Conservation (phyloP, 768 basidiomycete genomes). For the Terana coerulea region DNA sequence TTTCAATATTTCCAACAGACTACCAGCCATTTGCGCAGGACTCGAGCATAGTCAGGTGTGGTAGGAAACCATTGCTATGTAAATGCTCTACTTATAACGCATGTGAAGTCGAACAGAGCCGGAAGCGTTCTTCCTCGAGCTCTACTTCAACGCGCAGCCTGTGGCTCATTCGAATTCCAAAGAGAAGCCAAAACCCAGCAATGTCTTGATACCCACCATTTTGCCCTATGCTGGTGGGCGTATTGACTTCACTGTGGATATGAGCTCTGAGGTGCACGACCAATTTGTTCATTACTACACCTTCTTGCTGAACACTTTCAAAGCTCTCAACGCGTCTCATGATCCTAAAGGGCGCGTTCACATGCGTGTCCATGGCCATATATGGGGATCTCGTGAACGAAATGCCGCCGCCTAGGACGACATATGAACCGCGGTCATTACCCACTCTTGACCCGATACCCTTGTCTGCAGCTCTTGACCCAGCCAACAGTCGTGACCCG, state of each 20-base stretch:
- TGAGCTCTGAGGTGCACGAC: conserved; percentile 56
- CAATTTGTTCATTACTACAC: background rate
- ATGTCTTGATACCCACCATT: conserved; percentile 67
- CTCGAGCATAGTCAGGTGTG: conserved; percentile 62
- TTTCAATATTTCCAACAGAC: conserved; percentile 68
- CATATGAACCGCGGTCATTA: conserved; percentile 41
- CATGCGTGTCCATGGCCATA: conserved; percentile 58
- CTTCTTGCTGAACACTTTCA: conserved; percentile 39
- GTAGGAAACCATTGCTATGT: conserved; percentile 19
- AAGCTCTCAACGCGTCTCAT: conserved; percentile 62
- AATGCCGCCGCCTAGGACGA: conserved; percentile 27
- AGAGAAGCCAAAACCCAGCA: conserved; percentile 60
- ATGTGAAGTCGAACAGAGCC: conserved; percentile 61
- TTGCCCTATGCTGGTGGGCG: conserved; percentile 70
- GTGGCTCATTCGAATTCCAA: conserved; percentile 42
- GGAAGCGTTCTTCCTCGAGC: conserved; percentile 65
- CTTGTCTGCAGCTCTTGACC: conserved; percentile 54
- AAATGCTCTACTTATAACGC: background rate
- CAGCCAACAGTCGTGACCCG: conserved; percentile 56
- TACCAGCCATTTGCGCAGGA: conserved; percentile 56
- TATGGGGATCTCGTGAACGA: conserved; percentile 55
- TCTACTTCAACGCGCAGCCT: conserved; percentile 72
- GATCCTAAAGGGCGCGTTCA: conserved; percentile 76
- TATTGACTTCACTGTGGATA: conserved; percentile 62
- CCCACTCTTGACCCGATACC: conserved; percentile 32